Conservation (phyloP, 208 protist genomes). For the Naegleria fowleri region DNA sequence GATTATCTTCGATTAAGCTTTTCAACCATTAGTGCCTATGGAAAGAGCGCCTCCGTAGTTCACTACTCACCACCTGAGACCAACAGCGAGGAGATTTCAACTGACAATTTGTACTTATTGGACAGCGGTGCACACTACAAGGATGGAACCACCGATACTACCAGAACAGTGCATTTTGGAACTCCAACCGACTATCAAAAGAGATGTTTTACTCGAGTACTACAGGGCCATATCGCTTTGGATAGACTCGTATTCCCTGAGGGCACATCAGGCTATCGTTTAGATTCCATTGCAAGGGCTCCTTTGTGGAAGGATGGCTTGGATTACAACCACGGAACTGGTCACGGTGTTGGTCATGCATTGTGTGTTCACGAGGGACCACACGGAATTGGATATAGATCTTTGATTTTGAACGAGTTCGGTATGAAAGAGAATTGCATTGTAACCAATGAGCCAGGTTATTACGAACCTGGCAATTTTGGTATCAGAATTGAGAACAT, state of each 20-base stretch:
- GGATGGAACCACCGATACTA: conserved; percentile 93
- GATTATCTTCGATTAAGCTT: conserved; percentile 83
- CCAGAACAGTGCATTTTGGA: conserved; percentile 86
- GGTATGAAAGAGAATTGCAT: conserved; percentile 57
- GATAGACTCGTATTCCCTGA: conserved; percentile 71
- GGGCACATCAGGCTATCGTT: conserved; percentile 59
- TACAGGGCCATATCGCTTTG: conserved; percentile 87
- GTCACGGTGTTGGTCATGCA: conserved; percentile 92
- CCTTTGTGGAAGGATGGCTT: conserved; percentile 82
- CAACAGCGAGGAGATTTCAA: conserved; percentile 56
- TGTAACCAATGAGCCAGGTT: conserved; percentile 87
- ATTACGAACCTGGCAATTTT: conserved; percentile 92
- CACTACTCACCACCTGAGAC: conserved; percentile 75
- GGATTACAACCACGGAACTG: conserved; percentile 90
- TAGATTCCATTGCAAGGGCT: conserved; percentile 78
- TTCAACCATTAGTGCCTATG: conserved; percentile 74
- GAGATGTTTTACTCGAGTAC: conserved; percentile 85
- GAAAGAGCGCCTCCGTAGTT: conserved; percentile 84
- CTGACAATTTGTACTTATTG: conserved; percentile 77
- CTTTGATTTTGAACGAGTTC: conserved; percentile 51
- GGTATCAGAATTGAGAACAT: conserved; percentile 88
- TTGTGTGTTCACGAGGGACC: conserved; percentile 93
- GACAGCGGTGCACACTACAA: conserved; percentile 90
- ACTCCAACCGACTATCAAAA: conserved; percentile 56
- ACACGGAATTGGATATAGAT: conserved; percentile 57